Conservation (phyloP, 148 eudicot genomes). For the Amaranthus palmeri region DNA sequence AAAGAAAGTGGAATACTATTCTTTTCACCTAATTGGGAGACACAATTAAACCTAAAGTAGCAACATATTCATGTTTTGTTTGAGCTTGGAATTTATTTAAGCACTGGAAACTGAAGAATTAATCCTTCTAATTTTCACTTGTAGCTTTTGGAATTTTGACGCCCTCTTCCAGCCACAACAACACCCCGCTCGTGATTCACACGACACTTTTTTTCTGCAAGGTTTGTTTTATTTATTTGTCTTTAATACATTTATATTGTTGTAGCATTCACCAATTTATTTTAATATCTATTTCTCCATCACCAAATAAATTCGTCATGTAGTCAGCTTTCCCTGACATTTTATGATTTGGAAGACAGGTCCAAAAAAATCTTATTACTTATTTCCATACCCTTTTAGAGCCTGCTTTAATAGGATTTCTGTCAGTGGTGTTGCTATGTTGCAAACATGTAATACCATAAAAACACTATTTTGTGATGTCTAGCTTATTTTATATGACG, state of each 20-base stretch:
- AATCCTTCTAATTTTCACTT: neutral
- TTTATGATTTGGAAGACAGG: neutral
- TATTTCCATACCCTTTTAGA: neutral
- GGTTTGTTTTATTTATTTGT: slow-evolving; percentile 36
- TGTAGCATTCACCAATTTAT: neutral
- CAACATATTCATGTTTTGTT: neutral
- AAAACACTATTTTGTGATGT: neutral
- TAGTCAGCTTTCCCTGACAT: neutral
- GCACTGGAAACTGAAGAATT: neutral
- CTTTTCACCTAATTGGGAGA: no score
- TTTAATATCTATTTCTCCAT: neutral
- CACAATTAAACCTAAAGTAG: no score
- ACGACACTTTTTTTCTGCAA: slow-evolving; percentile 84
- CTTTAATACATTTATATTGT: neutral
- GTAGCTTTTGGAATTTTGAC: slow-evolving; percentile 93
- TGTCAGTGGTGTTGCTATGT: neutral
- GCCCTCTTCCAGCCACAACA: slow-evolving; percentile 95
- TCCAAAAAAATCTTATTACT: neutral
- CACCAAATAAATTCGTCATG: no score
- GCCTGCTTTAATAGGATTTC: neutral
- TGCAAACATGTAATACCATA: neutral
- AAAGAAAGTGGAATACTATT: no score
- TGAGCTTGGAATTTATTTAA: neutral
- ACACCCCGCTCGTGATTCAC: slow-evolving; percentile 98
- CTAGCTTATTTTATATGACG: no score